Percentiles rank a stretch among this genome's conserved stretches.
These are phyloP conservation scores for Citrus reticulata DNA, from an alignment of 345 rosid genomes.

Conservation along the genomic window DNA sequence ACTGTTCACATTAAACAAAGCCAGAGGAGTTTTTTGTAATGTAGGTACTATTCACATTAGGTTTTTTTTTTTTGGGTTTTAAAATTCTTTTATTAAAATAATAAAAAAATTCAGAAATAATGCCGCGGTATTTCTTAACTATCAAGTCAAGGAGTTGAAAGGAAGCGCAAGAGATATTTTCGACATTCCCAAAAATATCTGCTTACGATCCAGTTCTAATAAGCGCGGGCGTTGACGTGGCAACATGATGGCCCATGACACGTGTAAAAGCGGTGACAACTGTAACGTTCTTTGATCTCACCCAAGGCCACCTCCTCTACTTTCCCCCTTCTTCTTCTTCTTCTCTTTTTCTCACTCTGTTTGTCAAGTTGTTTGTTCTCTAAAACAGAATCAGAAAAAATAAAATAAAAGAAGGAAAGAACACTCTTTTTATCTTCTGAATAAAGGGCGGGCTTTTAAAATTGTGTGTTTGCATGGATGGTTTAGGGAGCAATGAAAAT, in stretches of 20 bases:
- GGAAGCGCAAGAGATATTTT: conserved; percentile 42
- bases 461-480: conserved; percentile 28
- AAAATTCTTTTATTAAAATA: too few species aligned
- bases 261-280: conserved; percentile 74
- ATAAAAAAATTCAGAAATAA: too few species aligned
- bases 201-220: conserved; percentile 2
- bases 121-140: too few species aligned
- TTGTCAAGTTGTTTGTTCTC: neutral
- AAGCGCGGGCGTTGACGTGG: conserved; percentile 44
- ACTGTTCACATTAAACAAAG: too few species aligned
- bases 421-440: neutral
- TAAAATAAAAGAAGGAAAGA: neutral
- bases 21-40: too few species aligned
- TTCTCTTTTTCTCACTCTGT: too few species aligned
- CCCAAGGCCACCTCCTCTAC: neutral
- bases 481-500: conserved; percentile 24
- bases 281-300: conserved; percentile 35
- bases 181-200: conserved; percentile 36
- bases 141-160: neutral
- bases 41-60: too few species aligned
- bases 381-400: neutral
- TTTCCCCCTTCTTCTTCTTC: neutral
- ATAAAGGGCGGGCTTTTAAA: neutral
- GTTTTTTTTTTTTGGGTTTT: too few species aligned
- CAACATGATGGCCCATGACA: conserved; percentile 26